These are phyloP conservation scores for Escallonia rubra DNA, from an alignment of 129 eudicot species.

Conservation along the genomic window DNA sequence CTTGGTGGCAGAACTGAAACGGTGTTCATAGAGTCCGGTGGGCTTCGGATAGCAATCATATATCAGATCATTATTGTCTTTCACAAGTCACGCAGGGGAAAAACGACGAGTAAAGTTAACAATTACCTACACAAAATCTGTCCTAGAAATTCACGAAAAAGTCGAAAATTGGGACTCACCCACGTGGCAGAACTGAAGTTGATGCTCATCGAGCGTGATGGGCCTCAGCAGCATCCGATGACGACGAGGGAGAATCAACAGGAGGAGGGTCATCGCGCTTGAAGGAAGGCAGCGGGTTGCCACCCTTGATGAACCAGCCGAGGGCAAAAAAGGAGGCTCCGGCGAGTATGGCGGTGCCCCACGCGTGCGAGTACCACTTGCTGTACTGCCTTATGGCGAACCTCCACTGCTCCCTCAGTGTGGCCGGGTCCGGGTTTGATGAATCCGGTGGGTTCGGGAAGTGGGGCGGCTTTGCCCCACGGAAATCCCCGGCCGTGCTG, in stretches of 20 bases:
- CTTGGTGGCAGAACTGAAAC: too few species aligned
- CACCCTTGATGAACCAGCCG: slow-evolving; percentile 93
- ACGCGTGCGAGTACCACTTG: slow-evolving; percentile 90
- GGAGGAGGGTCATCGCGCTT: slow-evolving; percentile 11
- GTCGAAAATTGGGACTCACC: too few species aligned
- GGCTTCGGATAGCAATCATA: too few species aligned
- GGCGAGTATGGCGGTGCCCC: slow-evolving; percentile 98
- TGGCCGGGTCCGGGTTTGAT: slow-evolving; percentile 61
- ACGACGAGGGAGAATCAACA: not conserved
- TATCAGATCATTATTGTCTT: too few species aligned
- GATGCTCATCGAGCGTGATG: too few species aligned
- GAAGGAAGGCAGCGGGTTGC: slow-evolving; percentile 77
- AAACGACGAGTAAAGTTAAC: too few species aligned
- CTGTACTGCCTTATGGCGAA: slow-evolving; percentile 80
- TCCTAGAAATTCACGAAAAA: too few species aligned
- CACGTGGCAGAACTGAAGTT: too few species aligned
- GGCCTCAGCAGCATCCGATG: not conserved
- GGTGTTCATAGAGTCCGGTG: too few species aligned
- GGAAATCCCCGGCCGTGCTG: slow-evolving; percentile 4
- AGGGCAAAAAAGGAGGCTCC: slow-evolving; percentile 88
- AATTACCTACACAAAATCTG: too few species aligned
- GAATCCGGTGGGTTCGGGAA: slow-evolving; percentile 68
- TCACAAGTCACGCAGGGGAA: too few species aligned
- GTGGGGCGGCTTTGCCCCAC: slow-evolving; percentile 14
- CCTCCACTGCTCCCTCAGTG: slow-evolving; percentile 85